These are phyloP conservation scores for Choricystis sp. DNA, from an alignment of 139 green algal genomes.

Conservation along the genomic window DNA sequence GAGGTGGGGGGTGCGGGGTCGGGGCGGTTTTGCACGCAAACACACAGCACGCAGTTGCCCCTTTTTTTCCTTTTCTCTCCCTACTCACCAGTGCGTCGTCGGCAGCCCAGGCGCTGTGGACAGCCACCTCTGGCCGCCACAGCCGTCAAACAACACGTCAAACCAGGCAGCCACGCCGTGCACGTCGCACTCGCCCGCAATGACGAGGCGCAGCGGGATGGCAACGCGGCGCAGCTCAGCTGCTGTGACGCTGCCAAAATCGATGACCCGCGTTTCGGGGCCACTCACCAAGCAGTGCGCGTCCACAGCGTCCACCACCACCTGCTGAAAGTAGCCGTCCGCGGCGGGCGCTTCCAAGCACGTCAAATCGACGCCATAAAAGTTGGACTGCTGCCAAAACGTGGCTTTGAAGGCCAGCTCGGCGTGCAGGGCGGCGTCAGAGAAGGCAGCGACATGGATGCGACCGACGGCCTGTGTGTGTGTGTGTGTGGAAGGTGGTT, in stretches of 20 bases:
- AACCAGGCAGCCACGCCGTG: conserved; percentile 91
- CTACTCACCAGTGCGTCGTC: conserved; percentile 79
- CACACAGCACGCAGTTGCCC: background rate
- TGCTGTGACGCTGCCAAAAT: conserved; percentile 58
- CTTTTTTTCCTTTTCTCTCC: background rate
- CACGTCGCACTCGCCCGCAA: conserved; percentile 22
- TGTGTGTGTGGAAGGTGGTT: background rate
- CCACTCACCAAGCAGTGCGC: conserved; percentile 47
- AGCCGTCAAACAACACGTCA: conserved; percentile 80
- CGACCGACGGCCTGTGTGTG: conserved; percentile 29
- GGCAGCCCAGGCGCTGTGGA: conserved; percentile 78
- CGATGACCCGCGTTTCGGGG: conserved; percentile 32
- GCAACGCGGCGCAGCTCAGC: conserved; percentile 57
- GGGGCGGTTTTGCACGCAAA: background rate
- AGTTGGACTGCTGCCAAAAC: conserved; percentile 65
- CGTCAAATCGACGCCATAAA: conserved; percentile 79
- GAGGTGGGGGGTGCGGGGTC: background rate
- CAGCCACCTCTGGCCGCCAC: conserved; percentile 47
- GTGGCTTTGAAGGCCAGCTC: conserved; percentile 48
- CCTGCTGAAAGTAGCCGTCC: conserved; percentile 32
- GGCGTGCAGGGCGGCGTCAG: conserved; percentile 53
- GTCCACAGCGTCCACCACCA: conserved; percentile 86
- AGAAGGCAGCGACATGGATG: conserved; percentile 72
- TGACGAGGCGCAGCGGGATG: conserved; percentile 48
- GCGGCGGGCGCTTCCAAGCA: conserved; percentile 42